Evolutionary conservation across 2,329 filamentous ascomycete species (phyloP), one percentile per base, ranked within the genome.

Genomic region (Aspergillus brunneoviolaceus): DNA sequence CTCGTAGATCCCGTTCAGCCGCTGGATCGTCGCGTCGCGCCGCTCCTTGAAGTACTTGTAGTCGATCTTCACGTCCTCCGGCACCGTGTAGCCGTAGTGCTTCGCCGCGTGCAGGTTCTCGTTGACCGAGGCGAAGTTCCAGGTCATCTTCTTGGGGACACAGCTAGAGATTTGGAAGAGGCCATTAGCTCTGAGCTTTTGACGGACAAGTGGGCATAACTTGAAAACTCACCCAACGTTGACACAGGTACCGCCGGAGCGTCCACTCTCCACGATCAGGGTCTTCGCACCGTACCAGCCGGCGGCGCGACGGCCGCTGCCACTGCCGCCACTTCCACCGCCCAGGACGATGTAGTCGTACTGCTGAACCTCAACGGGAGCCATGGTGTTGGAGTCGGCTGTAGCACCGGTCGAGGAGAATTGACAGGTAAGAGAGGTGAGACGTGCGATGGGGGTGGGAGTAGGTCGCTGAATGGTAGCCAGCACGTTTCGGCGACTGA

Each of bases 331-430:
- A 62, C 79, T 81, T 53, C 82, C 82, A 65, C 82, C 82, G 59
- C 82, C 82, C 65, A 84, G 78, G 59, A 84, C 81, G 58, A 85
- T 81, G 65, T 82, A 84, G 67, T 85, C 82, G 68, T 82, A 84
- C 59, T 79, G 76, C 61, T 80, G 77, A 25, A 75, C 71, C 45
- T 75, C 71, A 6, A 79, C 73, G 25, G 81, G 80, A 60, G 80
- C 76, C 80, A 82, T 82, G 57, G 61, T 70, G 57, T 62, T 70
- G 33, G 72, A 71, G n/a, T 67, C 62, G n/a, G 63, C 45, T 4
- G 54, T 31, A 4, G 55, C 50, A 14, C 72, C 60, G 11, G 71
- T 70, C 6, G 70, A 71, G 27, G 76, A 72, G 60, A 81, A 76
- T 51, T 81, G 79, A 59, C 74, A 71, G 4, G 77, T 70, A 19